Evolutionary conservation across 2,329 filamentous ascomycete species (phyloP).

Genomic region (Aureobasidium sp.): DNA sequence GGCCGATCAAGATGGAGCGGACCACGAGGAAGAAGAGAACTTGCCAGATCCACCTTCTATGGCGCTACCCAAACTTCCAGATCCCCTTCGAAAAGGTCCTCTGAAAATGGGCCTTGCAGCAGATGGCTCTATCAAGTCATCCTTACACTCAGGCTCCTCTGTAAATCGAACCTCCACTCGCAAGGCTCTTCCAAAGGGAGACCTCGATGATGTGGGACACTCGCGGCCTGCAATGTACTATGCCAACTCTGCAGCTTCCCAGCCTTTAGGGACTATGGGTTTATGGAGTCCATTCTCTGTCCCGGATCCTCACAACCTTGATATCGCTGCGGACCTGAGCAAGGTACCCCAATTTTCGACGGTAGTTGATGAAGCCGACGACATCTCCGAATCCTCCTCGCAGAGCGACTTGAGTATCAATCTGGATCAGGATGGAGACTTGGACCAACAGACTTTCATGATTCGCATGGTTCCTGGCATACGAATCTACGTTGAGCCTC

Average conservation of each 20-base stretch:
- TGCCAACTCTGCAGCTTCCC: background rate
- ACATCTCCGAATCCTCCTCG: conserved; percentile 34
- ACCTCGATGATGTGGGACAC: background rate
- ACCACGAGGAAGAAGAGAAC: conserved; percentile 30
- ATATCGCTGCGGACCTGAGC: conserved; percentile 54
- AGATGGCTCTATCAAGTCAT: background rate
- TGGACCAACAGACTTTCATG: conserved; percentile 63
- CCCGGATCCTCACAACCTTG: conserved; percentile 71
- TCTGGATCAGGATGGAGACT: conserved; percentile 46
- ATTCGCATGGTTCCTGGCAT: conserved; percentile 65
- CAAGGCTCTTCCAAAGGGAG: background rate
- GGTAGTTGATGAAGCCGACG: conserved; percentile 26
- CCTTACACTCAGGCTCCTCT: background rate
- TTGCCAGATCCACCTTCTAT: conserved; percentile 40
- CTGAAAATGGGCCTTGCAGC: background rate
- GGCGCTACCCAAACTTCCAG: conserved; percentile 2
- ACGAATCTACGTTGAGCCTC: conserved; percentile 62
- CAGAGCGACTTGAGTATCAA: conserved; percentile 46
- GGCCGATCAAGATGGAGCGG: background rate
- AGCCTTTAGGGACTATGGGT: conserved; percentile 40
- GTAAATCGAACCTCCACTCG: background rate
- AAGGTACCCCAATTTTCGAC: conserved; percentile 49
- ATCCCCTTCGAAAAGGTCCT: background rate
- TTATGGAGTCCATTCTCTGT: conserved; percentile 73
- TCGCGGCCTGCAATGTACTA: background rate